Percentiles rank a stretch among this genome's conserved stretches.
Evolutionary conservation across 2,329 filamentous ascomycete genomes (phyloP).

Genomic region (Monosporascus sp.): DNA sequence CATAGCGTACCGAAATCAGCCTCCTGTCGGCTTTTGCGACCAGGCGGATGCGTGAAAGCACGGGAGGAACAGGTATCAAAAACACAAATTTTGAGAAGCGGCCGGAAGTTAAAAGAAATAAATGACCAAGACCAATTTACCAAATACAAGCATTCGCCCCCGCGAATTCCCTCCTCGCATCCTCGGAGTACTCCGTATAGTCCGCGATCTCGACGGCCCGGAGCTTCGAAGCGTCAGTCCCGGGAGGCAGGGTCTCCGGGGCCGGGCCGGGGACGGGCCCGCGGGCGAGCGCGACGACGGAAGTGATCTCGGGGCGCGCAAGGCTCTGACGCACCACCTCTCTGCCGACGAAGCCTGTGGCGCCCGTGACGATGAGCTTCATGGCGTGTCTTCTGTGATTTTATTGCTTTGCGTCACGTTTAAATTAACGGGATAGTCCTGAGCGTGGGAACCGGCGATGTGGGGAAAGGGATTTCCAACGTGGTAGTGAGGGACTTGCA

Average conservation of each 20-base stretch:
- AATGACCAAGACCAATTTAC: conserved; percentile 2
- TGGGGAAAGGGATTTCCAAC: too few relatives aligned
- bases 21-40: too few relatives aligned
- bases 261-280: conserved; percentile 23
- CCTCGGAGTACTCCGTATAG: conserved; percentile 35
- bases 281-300: conserved; percentile 37
- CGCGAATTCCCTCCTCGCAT: conserved; percentile 32
- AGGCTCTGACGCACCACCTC: conserved; percentile 41
- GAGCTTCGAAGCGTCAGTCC: conserved; percentile 30
- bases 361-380: background rate
- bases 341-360: conserved; percentile 28
- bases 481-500: too few relatives aligned
- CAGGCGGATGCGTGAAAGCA: too few relatives aligned
- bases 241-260: conserved; percentile 15
- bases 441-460: too few relatives aligned
- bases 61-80: background rate
- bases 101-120: too few relatives aligned
- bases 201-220: conserved; percentile 34
- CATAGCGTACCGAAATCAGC: too few relatives aligned
- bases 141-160: conserved; percentile 35
- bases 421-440: background rate
- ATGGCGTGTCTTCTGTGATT: background rate
- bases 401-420: background rate
- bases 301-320: conserved; percentile 28
- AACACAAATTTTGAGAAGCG: background rate